Evolutionary conservation across 768 basidiomycete genomes (phyloP), one percentile per base, ranked within the genome.

Genomic region (Megacollybia marginata): DNA sequence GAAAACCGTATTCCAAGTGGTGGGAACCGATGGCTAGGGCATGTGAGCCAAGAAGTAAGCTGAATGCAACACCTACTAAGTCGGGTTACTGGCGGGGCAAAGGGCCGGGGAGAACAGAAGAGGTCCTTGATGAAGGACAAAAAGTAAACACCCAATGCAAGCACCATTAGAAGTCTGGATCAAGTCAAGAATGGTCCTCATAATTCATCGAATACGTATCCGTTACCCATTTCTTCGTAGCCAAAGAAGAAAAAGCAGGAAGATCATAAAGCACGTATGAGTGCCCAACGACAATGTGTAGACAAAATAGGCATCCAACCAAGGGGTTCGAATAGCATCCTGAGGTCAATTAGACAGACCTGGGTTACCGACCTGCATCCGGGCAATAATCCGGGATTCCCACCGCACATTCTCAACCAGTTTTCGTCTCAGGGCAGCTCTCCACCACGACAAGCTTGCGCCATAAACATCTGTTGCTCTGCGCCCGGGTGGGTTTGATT

Each of bases 191-290:
- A n/a, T 35, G 34, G n/a, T 11, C 23, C 12, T 16, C 33, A 9
- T 35, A 19, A 31, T 32, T 9, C 31, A 16, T 16, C 42, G 4
- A 5, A 19, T 8, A 71, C 83, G 55, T 60, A 92, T 91, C 83
- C 91, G 58, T 81, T 65, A 11, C 86, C 92, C 38, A 83, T 68
- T 38, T 83, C 76, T 2, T 69, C 70, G 55, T 82, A 76, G 0
- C 94, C 94, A 60, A 95, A 96, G 73, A 93, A 97, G 59, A 87
- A 95, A 53, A 91, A 74, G 82, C 71, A 0, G 95, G 95, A 6
- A 99, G 32, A 82, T 79, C 86, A 95, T 91, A 75, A 98, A 97
- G 69, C 93, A 97, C 0, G 88, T 92, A 58, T 92, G 92, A 1
- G 89, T 91, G 10, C 78, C 92, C 9, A 91, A 70, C 0, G 83